phyloP scores from a whole-genome alignment of 176 grass and related monocot genomes.

The Thinopyrum elongatum region DNA sequence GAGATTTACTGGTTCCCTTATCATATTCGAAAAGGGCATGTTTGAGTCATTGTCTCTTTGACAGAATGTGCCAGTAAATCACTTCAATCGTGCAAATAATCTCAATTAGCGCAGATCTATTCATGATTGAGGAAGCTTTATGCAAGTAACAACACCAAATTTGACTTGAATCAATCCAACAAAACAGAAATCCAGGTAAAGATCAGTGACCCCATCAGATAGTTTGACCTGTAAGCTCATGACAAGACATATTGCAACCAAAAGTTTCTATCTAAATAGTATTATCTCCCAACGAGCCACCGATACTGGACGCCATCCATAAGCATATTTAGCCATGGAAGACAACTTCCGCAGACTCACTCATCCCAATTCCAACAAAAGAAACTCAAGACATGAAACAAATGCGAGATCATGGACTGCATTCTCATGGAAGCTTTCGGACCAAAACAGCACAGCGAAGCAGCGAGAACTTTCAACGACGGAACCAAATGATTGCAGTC shows the following conservation, averaged over 20 bases:
- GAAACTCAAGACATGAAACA: not conserved
- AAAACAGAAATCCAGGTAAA: not conserved
- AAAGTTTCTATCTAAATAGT: not conserved
- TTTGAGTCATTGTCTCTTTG: not conserved
- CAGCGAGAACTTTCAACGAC: not conserved
- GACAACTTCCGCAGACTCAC: not conserved
- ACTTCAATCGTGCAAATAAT: not conserved
- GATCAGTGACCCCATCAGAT: not conserved
- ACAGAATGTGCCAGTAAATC: not conserved
- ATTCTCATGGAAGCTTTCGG: constrained; percentile 25
- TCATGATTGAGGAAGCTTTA: not conserved
- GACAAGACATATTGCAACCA: not conserved
- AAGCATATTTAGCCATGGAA: not conserved
- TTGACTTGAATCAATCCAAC: constrained; percentile 2
- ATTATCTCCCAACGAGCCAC: not conserved
- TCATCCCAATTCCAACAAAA: not conserved
- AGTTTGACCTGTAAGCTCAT: not conserved
- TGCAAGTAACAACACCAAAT: not conserved
- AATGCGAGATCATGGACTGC: constrained; percentile 11
- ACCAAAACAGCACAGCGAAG: not conserved
- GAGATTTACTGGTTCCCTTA: not conserved
- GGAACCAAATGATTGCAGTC: constrained; percentile 20
- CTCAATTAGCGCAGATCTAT: not conserved
- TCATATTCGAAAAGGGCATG: not conserved
- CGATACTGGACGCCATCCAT: not conserved